These are phyloP conservation scores for Speleostelium caveatum DNA, from an alignment of 78 protist species.

Conservation along the genomic window DNA sequence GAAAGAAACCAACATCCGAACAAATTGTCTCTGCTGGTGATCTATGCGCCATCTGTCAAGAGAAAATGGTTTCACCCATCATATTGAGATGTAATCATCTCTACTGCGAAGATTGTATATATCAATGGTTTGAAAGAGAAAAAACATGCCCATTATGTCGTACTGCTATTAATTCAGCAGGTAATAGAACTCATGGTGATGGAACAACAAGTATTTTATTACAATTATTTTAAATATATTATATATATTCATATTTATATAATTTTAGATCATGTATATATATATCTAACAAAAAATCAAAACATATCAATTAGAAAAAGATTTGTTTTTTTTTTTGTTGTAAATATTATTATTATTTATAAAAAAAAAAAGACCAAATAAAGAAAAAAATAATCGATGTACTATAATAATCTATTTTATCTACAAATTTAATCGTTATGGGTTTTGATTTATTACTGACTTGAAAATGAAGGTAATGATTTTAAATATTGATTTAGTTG, in stretches of 20 bases:
- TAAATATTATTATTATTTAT: constrained; percentile 9
- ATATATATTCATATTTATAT: too few relatives aligned
- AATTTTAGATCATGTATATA: too few relatives aligned
- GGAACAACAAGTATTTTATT: constrained; percentile 49
- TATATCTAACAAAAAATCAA: background rate
- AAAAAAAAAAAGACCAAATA: too few relatives aligned
- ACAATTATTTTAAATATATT: constrained; percentile 41
- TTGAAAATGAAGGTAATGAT: constrained; percentile 4
- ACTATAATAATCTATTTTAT: too few relatives aligned
- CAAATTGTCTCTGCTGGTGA: constrained; percentile 50
- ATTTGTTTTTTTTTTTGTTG: background rate
- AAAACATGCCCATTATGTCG: constrained; percentile 83
- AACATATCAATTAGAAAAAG: background rate
- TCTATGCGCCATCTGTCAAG: constrained; percentile 76
- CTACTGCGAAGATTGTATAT: constrained; percentile 79
- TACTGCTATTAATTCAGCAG: constrained; percentile 34
- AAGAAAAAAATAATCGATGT: too few relatives aligned
- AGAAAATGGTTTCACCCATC: constrained; percentile 58
- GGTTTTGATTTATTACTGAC: background rate
- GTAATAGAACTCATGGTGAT: constrained; percentile 53
- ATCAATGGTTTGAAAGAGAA: constrained; percentile 73
- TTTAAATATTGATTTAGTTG: constrained; percentile 50
- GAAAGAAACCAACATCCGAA: constrained; percentile 60
- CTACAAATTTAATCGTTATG: background rate
- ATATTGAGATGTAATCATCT: constrained; percentile 63